Percentiles rank a stretch among this genome's conserved stretches.
Evolutionary conservation across 2,329 filamentous ascomycete species (phyloP).

Genomic region (Arthrobotrys musiformis): DNA sequence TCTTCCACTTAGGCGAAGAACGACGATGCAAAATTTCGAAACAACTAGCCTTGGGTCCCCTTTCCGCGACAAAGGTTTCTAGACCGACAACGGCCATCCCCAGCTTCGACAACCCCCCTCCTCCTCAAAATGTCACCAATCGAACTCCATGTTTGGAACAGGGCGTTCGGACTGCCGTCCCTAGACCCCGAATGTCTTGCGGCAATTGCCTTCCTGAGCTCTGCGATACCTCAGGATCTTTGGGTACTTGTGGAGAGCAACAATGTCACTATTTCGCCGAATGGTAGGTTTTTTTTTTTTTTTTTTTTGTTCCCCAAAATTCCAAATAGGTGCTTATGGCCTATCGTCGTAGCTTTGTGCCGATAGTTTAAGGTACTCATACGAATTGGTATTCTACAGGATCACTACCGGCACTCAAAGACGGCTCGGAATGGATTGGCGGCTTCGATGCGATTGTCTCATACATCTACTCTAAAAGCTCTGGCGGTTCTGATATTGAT

Average conservation of each 20-base stretch:
- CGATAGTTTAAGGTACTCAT: conserved; percentile 62
- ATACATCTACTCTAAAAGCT: conserved; percentile 66
- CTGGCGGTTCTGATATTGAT: conserved; percentile 50
- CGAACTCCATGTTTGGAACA: conserved; percentile 88
- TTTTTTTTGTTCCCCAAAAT: too few species aligned
- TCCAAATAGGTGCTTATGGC: conserved; percentile 52
- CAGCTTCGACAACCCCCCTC: conserved; percentile 6
- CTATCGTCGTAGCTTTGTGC: conserved; percentile 50
- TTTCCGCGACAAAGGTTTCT: background rate
- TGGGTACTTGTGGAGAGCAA: conserved; percentile 80
- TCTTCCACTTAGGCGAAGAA: conserved; percentile 20
- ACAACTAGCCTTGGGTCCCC: background rate
- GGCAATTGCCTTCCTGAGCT: conserved; percentile 78
- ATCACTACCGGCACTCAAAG: conserved; percentile 69
- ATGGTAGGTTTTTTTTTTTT: conserved; percentile 74
- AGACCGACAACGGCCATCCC: conserved; percentile 5
- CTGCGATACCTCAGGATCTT: conserved; percentile 69
- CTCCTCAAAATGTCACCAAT: conserved; percentile 64
- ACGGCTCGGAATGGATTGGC: conserved; percentile 68
- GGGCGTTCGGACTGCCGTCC: conserved; percentile 87
- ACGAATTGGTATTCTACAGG: conserved; percentile 62
- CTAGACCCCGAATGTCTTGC: conserved; percentile 92
- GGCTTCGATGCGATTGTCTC: conserved; percentile 72
- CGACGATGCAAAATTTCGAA: conserved; percentile 31
- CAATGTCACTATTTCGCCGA: conserved; percentile 76